phyloP scores from a whole-genome alignment of 305 asterid species.

The Solanum chacoense region DNA sequence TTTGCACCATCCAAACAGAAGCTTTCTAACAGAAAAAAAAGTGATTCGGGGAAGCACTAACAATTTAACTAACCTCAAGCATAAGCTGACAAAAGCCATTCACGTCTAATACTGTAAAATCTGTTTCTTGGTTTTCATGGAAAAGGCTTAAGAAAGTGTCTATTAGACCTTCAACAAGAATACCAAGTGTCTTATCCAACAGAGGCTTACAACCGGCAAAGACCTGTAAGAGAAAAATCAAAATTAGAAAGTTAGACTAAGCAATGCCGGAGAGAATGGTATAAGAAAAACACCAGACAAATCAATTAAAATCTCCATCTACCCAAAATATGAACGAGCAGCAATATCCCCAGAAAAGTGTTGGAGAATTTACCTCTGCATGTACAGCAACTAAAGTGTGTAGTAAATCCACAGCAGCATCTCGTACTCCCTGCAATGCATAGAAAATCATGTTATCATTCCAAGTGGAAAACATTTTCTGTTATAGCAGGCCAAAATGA shows the following conservation, averaged over 20 bases:
- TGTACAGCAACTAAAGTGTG: conserved; percentile 93
- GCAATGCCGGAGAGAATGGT: neutral
- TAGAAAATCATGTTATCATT: neutral
- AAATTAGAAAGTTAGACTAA: neutral
- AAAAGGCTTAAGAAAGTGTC: conserved; percentile 82
- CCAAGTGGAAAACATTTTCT: neutral
- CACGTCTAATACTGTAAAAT: conserved; percentile 69
- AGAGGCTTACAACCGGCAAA: conserved; percentile 90
- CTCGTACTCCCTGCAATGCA: conserved; percentile 80
- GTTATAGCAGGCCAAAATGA: neutral
- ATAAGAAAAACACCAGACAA: neutral
- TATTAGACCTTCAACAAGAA: conserved; percentile 90
- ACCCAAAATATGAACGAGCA: neutral
- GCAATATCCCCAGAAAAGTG: neutral
- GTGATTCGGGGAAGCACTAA: neutral
- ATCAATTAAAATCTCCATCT: neutral
- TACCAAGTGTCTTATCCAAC: conserved; percentile 85
- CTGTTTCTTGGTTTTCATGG: conserved; percentile 55
- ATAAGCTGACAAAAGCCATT: conserved; percentile 94
- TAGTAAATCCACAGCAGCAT: conserved; percentile 93
- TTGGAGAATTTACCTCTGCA: conserved; percentile 58
- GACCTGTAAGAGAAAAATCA: conserved; percentile 37
- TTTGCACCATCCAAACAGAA: neutral
- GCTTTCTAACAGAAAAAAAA: neutral
- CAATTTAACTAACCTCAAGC: conserved; percentile 66